Percentiles rank a stretch among this genome's conserved stretches.
phyloP scores from a whole-genome alignment of 225 moss, liverwort and hornwort species.

The Sphagnum contortum region DNA sequence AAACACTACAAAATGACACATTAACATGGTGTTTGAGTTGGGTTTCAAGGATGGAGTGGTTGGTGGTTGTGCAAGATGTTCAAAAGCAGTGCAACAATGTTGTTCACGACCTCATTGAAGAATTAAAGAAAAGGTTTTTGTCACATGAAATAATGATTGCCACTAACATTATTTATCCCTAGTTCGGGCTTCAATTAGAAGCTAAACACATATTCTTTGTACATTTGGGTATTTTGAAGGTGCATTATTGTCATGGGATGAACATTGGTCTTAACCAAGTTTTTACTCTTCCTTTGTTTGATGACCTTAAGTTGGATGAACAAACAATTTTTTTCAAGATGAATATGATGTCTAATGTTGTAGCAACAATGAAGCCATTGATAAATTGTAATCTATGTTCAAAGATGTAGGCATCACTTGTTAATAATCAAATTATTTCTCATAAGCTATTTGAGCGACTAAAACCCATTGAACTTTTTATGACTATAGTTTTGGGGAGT shows the following conservation, averaged over 20 bases:
- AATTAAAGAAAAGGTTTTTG: background rate
- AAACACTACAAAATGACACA: background rate
- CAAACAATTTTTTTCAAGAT: background rate
- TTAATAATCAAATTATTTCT: background rate
- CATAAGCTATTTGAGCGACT: background rate
- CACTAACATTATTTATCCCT: background rate
- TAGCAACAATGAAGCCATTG: constrained; percentile 1
- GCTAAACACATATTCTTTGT: too few species aligned
- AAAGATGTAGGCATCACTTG: background rate
- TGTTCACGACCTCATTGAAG: background rate
- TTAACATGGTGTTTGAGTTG: background rate
- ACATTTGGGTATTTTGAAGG: too few species aligned
- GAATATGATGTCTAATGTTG: too few species aligned
- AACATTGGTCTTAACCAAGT: too few species aligned
- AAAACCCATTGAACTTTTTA: background rate
- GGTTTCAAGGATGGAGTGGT: background rate
- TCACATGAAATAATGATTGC: background rate
- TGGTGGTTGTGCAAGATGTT: background rate
- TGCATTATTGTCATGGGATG: too few species aligned
- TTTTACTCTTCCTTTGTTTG: too few species aligned
- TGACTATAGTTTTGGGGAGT: background rate
- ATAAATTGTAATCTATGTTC: background rate
- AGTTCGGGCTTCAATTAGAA: too few species aligned
- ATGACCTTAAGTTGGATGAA: background rate
- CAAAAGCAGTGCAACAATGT: background rate